Base-by-base conservation (phyloP, 441 rosid genomes). In the Erysimum pusillum region DNA sequence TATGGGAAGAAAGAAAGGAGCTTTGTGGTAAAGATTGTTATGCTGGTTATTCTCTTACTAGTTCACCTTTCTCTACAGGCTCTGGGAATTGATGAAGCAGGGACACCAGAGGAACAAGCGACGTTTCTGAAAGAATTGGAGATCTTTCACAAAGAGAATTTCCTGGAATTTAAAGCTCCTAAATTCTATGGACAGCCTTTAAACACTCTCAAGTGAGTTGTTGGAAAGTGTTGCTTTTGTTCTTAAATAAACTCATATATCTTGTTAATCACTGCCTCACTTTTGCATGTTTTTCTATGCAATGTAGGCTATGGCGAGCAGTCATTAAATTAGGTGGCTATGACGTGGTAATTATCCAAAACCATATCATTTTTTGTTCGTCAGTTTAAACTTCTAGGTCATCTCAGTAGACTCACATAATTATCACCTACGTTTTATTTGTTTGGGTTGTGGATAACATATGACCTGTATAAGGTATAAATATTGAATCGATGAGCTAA, bases 271-370 rank as follows among this genome's bases (percentile, higher is more conserved):
- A 25, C 44, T 67, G 72, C 28, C 85, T 90, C 75, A 87, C 42
- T 62, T 52, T 61, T 74, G 35, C 22, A 36, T 75, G 17, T 63
- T 80, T 77, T 75, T 13, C 46, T 46, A 11, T 75, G 58, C 64
- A 66, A 74, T 74, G 81, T 80, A 94, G 98, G 90, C 84, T 94
- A 52, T 94, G 95, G 95, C 87, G 97, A 81, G 83, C 93, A 74
- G 98, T 92, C 79, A 46, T 89, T 67, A 88, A 75, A 69, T 75
- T 94, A 79, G 97, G 98, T 78, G 98, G 97, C 86, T 92, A 92
- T 76, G 97, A 94, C 3, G 88, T 88, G 93, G 98, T 94, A 88
- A 71, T 83, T 65, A 54, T 75, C 72, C 66, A 34, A 39, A 32
- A 59, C 28, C 73, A 72, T 67, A 20, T 63, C 32, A 9, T 58